Evolutionary conservation across 2,329 filamentous ascomycete genomes (phyloP), one percentile per base, ranked within the genome.

Genomic region (Colletotrichum echinochloae): DNA sequence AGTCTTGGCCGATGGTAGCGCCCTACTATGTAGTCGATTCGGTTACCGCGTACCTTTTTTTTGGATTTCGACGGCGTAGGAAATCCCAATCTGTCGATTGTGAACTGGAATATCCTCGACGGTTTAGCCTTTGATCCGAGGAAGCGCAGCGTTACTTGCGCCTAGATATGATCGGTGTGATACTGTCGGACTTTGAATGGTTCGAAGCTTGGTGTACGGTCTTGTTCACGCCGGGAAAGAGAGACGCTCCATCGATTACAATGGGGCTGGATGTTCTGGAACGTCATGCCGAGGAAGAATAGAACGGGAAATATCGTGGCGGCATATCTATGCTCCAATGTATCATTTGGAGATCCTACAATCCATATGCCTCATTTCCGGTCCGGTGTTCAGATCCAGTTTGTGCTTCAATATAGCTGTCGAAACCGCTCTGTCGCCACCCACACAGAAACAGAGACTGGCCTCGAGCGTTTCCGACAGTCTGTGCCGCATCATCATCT

Each of bases 1-100:
- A 60, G 20, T 51, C 63, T 66, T 66, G 63, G 63, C 63, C 48
- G 55, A 30, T 30, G 26, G 12, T 26, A 54, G 20, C 23, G 35
- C 30, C 60, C 39, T 33, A n/a, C n/a, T n/a, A n/a, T n/a, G n/a
- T n/a, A n/a, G 49, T 28, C 49, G 60, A 28, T 56, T 41, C n/a
- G 18, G 39, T 18, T 23, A 14, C 33, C 16, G 7, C 26, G 14
- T n/a, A 5, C 2, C 26, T 20, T 18, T 5, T 33, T 9, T 18
- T 5, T 33, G 4, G 26, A n/a, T 0, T 52, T 52, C 5, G 14
- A 33, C 16, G 3, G 49, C 5, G 16, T 33, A 16, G 16, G 28
- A n/a, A n/a, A 33, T 20, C 6, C 8, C 9, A 20, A 30, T 9
- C 2, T 20, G 2, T 33, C 5, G 2, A 14, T 4, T 20, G 23